Percentiles rank a stretch among this genome's conserved stretches.
These are phyloP conservation scores for Aspergillus terreus DNA, from an alignment of 2,329 filamentous ascomycete genomes.

Conservation along the genomic window DNA sequence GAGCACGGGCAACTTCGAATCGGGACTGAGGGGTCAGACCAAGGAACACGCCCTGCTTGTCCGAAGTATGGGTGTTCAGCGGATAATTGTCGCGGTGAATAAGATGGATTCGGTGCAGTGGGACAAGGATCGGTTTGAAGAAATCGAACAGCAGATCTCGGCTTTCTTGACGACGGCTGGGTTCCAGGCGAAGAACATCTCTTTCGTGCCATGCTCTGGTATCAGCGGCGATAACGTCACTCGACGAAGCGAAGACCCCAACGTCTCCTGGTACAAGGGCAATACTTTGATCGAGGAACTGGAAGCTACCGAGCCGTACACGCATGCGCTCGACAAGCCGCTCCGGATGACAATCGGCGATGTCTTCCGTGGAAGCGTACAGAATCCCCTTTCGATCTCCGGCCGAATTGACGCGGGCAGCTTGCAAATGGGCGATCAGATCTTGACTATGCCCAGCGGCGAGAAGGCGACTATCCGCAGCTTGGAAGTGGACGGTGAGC, in stretches of 20 bases:
- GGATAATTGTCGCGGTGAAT: conserved; percentile 87
- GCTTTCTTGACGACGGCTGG: conserved; percentile 79
- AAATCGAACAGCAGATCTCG: conserved; percentile 78
- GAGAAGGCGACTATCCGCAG: conserved; percentile 79
- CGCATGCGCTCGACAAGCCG: conserved; percentile 70
- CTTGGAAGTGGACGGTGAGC: conserved; percentile 70
- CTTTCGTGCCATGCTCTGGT: conserved; percentile 86
- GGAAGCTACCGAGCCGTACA: conserved; percentile 72
- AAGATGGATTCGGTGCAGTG: conserved; percentile 87
- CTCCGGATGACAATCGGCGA: conserved; percentile 84
- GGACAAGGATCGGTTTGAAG: conserved; percentile 76
- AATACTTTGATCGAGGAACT: conserved; percentile 77
- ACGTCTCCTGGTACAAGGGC: conserved; percentile 74
- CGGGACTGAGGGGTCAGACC: conserved; percentile 88
- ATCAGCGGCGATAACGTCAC: conserved; percentile 81
- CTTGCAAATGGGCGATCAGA: conserved; percentile 75
- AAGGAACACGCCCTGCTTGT: conserved; percentile 88
- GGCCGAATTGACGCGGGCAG: conserved; percentile 82
- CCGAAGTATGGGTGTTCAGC: conserved; percentile 84
- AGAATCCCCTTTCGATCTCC: conserved; percentile 78
- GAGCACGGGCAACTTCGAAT: conserved; percentile 85
- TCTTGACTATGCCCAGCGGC: conserved; percentile 75
- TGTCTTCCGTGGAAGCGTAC: conserved; percentile 74
- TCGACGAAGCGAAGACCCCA: conserved; percentile 45
- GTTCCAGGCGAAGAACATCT: conserved; percentile 76